Evolutionary conservation across 306 rosid genomes (phyloP).

Genomic region (Malus orientalis): DNA sequence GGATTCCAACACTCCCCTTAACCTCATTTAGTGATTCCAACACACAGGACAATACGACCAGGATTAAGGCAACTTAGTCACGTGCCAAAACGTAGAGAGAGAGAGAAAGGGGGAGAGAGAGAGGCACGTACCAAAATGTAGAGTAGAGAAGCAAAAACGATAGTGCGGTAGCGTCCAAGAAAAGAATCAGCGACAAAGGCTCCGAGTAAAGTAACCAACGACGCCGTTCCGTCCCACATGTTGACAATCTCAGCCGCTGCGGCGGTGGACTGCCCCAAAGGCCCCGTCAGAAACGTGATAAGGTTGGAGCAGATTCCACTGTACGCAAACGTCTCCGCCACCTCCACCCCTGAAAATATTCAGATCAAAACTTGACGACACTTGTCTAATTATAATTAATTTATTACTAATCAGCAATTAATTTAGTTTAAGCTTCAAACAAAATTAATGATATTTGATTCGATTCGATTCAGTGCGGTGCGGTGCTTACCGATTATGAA

Average conservation of each 20-base stretch:
- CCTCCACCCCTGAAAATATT: slow-evolving; percentile 29
- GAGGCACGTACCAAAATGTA: slow-evolving; percentile 30
- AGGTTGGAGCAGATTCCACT: slow-evolving; percentile 41
- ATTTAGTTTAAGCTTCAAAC: background rate
- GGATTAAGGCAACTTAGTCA: background rate
- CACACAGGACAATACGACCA: no score
- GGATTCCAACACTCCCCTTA: no score
- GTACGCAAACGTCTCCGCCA: slow-evolving; percentile 48
- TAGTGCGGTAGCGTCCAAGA: slow-evolving; percentile 53
- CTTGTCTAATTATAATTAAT: no score
- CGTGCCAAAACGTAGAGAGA: background rate
- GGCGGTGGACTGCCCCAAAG: slow-evolving; percentile 42
- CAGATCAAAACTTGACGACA: background rate
- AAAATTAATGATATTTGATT: background rate
- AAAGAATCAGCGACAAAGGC: slow-evolving; percentile 49
- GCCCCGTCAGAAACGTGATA: slow-evolving; percentile 41
- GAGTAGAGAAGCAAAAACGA: slow-evolving; percentile 33
- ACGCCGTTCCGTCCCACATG: slow-evolving; percentile 45
- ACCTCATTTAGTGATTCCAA: no score
- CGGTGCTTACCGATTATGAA: slow-evolving; percentile 19
- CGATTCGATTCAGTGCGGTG: background rate
- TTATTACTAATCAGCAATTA: background rate
- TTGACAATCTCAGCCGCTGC: slow-evolving; percentile 45
- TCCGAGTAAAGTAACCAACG: slow-evolving; percentile 42
- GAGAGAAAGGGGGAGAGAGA: no score